Percentiles rank a stretch among this genome's conserved stretches.
Conservation (phyloP, 805 yeast species). For the Myxozyma neglecta region DNA sequence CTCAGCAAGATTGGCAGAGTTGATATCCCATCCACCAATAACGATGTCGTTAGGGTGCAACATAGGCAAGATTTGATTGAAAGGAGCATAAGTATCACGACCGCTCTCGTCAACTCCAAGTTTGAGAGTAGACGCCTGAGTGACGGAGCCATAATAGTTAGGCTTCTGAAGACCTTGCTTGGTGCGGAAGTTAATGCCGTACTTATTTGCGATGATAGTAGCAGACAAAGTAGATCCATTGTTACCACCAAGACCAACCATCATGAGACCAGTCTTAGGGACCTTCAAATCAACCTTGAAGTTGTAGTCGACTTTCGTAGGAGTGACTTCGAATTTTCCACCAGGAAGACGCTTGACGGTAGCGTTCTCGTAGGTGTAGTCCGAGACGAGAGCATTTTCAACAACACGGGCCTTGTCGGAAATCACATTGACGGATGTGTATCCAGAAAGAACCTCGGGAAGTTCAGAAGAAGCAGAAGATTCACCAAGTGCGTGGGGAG, state of each 20-base stretch:
- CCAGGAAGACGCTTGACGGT: constrained; percentile 34
- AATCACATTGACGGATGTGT: constrained; percentile 51
- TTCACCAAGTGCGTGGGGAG: constrained; percentile 38
- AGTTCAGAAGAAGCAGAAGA: constrained; percentile 36
- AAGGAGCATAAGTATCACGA: constrained; percentile 87
- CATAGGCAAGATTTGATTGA: constrained; percentile 84
- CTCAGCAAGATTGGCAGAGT: constrained; percentile 62
- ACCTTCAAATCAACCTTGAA: constrained; percentile 80
- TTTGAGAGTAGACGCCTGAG: constrained; percentile 87
- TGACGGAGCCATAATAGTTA: constrained; percentile 91
- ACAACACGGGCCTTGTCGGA: constrained; percentile 54
- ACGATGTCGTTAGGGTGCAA: constrained; percentile 87
- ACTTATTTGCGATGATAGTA: constrained; percentile 80
- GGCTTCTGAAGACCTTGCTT: constrained; percentile 75
- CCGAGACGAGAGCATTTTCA: constrained; percentile 50
- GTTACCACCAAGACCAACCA: constrained; percentile 96
- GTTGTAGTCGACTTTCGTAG: constrained; percentile 70
- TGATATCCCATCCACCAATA: constrained; percentile 94
- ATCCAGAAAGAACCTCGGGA: constrained; percentile 42
- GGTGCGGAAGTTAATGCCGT: constrained; percentile 73
- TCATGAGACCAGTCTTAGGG: constrained; percentile 78
- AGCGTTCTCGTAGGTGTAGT: constrained; percentile 73
- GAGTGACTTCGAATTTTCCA: constrained; percentile 59
- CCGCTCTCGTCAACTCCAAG: constrained; percentile 82
- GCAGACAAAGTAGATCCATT: constrained; percentile 91